phyloP scores from a whole-genome alignment of 1,284 basidiomycete species.

The Puccinia sorghi region DNA sequence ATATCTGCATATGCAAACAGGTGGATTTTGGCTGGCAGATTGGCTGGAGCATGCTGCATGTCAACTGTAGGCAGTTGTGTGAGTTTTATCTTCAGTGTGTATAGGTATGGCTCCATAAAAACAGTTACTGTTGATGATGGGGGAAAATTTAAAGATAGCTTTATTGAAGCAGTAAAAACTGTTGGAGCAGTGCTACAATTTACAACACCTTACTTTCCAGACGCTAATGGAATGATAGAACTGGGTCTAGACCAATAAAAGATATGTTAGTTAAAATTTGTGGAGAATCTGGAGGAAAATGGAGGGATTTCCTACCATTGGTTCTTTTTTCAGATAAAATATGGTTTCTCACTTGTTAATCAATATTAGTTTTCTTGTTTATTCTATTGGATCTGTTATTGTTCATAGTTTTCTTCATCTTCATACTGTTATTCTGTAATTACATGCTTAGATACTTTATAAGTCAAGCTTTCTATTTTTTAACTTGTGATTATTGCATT shows the following conservation, averaged over 20 bases:
- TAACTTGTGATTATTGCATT: no score
- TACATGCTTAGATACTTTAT: no score
- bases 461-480: no score
- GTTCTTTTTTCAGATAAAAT: constrained; percentile 12
- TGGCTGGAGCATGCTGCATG: no score
- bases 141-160: background rate
- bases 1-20: no score
- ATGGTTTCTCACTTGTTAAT: no score
- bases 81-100: no score
- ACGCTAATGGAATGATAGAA: constrained; percentile 6
- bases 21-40: no score
- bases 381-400: no score
- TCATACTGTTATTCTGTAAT: background rate
- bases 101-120: constrained; percentile 19
- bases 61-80: no score
- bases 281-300: background rate
- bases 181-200: background rate
- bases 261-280: constrained; percentile 5
- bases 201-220: background rate
- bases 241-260: constrained; percentile 7
- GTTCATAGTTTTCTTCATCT: no score
- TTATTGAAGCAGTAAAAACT: background rate
- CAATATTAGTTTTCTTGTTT: no score
- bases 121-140: background rate
- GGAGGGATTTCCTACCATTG: background rate